phyloP scores from a whole-genome alignment of 176 grass and related monocot species.

The Eragrostis nindensis region DNA sequence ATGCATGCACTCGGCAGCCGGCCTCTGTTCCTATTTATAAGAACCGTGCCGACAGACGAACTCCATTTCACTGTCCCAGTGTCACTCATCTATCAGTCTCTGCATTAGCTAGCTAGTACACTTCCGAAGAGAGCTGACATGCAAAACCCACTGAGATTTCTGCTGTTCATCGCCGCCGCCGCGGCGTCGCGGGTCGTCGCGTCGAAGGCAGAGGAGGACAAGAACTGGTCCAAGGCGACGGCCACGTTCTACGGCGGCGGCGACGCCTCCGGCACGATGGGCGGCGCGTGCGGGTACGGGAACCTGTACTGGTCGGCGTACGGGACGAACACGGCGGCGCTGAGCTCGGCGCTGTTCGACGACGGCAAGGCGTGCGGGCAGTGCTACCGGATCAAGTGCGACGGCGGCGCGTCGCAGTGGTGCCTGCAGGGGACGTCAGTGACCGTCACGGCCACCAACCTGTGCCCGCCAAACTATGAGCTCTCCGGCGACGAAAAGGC shows the following conservation, averaged over 20 bases:
- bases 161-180: background rate
- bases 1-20: background rate
- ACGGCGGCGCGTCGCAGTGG: conserved; percentile 26
- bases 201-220: background rate
- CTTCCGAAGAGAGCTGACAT: background rate
- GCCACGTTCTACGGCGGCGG: conserved; percentile 78
- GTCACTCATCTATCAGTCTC: background rate
- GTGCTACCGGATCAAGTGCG: conserved; percentile 75
- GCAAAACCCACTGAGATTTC: background rate
- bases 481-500: conserved; percentile 45
- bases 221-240: background rate
- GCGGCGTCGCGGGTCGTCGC: background rate
- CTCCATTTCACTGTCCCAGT: background rate
- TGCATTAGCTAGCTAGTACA: background rate
- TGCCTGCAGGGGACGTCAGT: conserved; percentile 54
- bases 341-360: conserved; percentile 71
- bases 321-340: conserved; percentile 73
- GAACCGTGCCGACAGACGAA: background rate
- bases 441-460: conserved; percentile 83
- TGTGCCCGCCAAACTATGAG: conserved; percentile 67
- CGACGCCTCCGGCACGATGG: conserved; percentile 82
- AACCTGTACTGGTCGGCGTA: conserved; percentile 76
- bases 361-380: conserved; percentile 69
- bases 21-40: background rate
- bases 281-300: conserved; percentile 81